Percentiles rank a stretch among this genome's conserved stretches.
These are phyloP conservation scores for Penicillium subrubescens DNA, from an alignment of 495 filamentous ascomycete species.

Conservation along the genomic window DNA sequence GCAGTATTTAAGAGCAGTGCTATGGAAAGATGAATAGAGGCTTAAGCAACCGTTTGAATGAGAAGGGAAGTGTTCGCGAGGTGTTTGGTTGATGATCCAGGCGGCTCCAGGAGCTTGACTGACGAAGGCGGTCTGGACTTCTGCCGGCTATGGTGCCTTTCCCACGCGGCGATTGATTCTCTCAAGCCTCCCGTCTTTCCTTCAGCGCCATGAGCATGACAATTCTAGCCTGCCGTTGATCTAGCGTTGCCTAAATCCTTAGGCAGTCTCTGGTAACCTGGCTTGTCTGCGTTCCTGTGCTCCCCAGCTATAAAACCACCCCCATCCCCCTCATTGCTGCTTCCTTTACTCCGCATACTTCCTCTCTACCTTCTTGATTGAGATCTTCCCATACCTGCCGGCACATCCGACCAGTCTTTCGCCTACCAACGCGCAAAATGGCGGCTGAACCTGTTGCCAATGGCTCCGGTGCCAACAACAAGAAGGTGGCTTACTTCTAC, in stretches of 20 bases:
- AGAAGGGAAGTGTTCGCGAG: conserved; percentile 12
- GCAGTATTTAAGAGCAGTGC: neutral
- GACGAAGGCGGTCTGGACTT: conserved; percentile 34
- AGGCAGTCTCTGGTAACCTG: conserved; percentile 13
- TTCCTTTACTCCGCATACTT: conserved; percentile 24
- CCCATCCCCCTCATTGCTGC: conserved; percentile 2
- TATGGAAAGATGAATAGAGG: neutral
- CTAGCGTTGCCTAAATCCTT: conserved; percentile 7
- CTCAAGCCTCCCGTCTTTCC: conserved; percentile 21
- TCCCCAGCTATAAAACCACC: conserved; percentile 4
- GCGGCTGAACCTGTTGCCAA: conserved; percentile 52
- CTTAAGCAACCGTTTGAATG: neutral
- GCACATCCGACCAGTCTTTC: neutral
- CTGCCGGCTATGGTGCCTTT: conserved; percentile 23
- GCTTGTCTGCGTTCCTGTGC: neutral
- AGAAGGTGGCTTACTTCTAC: conserved; percentile 95
- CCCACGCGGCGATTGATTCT: conserved; percentile 28
- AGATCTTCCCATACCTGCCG: conserved; percentile 6
- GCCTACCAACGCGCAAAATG: conserved; percentile 30
- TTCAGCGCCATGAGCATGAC: conserved; percentile 24
- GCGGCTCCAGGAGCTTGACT: conserved; percentile 27
- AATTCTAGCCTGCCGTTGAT: conserved; percentile 12
- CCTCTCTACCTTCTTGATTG: conserved; percentile 12
- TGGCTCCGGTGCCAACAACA: conserved; percentile 55
- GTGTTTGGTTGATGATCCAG: conserved; percentile 9